A percentile compares a stretch with the other conserved stretches of the same genome.
Evolutionary conservation across 2,329 filamentous ascomycete genomes (phyloP).

Genomic region (Cryphonectria naterciae): DNA sequence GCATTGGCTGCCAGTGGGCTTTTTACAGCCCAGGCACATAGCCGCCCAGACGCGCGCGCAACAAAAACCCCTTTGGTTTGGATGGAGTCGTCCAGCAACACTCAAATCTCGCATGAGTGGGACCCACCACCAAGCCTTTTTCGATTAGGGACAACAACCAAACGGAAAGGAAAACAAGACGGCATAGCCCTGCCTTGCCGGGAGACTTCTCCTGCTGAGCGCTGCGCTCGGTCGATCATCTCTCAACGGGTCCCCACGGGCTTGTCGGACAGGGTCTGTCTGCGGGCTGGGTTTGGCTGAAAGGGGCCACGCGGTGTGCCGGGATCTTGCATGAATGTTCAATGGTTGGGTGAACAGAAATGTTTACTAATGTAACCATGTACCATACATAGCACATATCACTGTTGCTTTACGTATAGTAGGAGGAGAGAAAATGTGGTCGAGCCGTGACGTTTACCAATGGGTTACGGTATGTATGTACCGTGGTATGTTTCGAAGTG

Average conservation of each 20-base stretch:
- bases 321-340: constrained; percentile 1
- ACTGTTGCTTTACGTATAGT: background rate
- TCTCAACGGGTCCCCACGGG: background rate
- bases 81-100: constrained; percentile 10
- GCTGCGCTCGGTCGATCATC: background rate
- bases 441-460: background rate
- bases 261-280: background rate
- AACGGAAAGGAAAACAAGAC: background rate
- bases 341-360: background rate
- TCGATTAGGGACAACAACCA: background rate
- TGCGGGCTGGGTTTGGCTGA: background rate
- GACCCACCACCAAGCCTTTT: background rate
- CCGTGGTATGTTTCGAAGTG: background rate
- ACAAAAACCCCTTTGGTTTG: constrained; percentile 3
- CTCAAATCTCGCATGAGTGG: constrained; percentile 15
- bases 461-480: no score
- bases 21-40: background rate
- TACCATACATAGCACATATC: background rate
- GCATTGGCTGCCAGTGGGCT: constrained; percentile 7
- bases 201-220: background rate
- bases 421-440: background rate
- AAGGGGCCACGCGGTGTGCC: background rate
- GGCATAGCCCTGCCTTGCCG: background rate
- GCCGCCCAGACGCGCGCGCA: background rate
- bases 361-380: background rate